A percentile compares a stretch with the other conserved stretches of the same genome.
Evolutionary conservation across 441 rosid species (phyloP).

Genomic region (Aquilaria agallochum): DNA sequence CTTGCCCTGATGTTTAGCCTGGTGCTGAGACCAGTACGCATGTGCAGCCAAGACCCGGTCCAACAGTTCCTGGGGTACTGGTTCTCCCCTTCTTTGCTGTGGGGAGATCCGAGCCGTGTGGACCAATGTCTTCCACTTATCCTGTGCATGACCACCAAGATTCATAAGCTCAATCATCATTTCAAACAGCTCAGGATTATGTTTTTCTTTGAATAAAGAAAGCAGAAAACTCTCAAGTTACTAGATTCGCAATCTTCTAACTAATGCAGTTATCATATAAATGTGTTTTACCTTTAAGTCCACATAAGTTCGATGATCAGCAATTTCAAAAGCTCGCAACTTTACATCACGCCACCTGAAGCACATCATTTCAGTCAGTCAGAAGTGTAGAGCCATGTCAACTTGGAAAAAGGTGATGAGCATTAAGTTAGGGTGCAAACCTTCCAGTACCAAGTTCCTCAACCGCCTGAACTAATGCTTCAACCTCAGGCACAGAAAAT

Average conservation of each 20-base stretch:
- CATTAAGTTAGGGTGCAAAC: constrained; percentile 17
- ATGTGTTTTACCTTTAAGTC: constrained; percentile 55
- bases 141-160: constrained; percentile 27
- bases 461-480: constrained; percentile 69
- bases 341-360: constrained; percentile 80
- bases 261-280: no score
- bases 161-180: background rate
- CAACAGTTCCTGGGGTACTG: constrained; percentile 65
- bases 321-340: constrained; percentile 57
- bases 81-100: constrained; percentile 74
- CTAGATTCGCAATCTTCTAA: no score
- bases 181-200: no score
- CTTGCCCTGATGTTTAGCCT: constrained; percentile 51
- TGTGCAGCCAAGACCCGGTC: constrained; percentile 77
- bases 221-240: no score
- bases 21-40: constrained; percentile 59
- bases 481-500: constrained; percentile 69
- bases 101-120: constrained; percentile 70
- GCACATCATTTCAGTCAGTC: background rate
- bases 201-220: no score
- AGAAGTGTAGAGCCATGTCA: no score
- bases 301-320: constrained; percentile 69
- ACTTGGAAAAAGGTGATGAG: no score
- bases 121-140: constrained; percentile 76
- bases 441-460: constrained; percentile 80